These are phyloP conservation scores for Fusarium metavorans DNA, from an alignment of 2,329 filamentous ascomycete species.

Conservation along the genomic window DNA sequence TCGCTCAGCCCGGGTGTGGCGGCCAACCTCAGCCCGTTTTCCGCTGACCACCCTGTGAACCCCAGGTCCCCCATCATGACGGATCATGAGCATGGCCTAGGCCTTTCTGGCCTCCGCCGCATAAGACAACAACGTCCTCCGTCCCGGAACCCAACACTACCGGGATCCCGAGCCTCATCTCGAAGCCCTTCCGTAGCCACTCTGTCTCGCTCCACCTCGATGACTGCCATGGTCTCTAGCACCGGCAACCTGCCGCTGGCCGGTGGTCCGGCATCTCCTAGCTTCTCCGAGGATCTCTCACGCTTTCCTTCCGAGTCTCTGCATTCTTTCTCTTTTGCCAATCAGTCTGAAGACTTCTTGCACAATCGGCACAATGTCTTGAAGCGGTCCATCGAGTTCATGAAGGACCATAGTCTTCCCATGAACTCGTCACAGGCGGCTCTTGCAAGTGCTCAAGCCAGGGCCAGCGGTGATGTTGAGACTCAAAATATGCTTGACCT, in stretches of 20 bases:
- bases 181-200: slow-evolving; percentile 68
- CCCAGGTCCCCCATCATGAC: slow-evolving; percentile 82
- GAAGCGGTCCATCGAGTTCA: slow-evolving; percentile 95
- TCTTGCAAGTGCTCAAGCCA: slow-evolving; percentile 85
- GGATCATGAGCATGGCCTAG: slow-evolving; percentile 89
- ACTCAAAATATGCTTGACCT: slow-evolving; percentile 92
- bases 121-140: slow-evolving; percentile 86
- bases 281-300: slow-evolving; percentile 87
- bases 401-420: slow-evolving; percentile 90
- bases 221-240: slow-evolving; percentile 74
- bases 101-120: slow-evolving; percentile 87
- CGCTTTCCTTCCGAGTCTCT: slow-evolving; percentile 96
- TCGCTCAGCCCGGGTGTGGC: slow-evolving; percentile 30
- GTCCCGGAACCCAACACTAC: slow-evolving; percentile 73
- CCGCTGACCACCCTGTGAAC: slow-evolving; percentile 45
- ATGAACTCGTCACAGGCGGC: slow-evolving; percentile 74
- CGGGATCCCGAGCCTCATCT: slow-evolving; percentile 72
- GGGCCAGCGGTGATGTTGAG: slow-evolving; percentile 84
- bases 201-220: slow-evolving; percentile 76
- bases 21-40: slow-evolving; percentile 23
- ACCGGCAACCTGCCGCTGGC: slow-evolving; percentile 66
- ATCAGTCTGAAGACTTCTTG: slow-evolving; percentile 91
- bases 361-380: slow-evolving; percentile 93
- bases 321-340: slow-evolving; percentile 97
- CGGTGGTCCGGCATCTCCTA: slow-evolving; percentile 77